Base-by-base conservation (phyloP, 352 stramenopile species). In the Phytophthora meadii region DNA sequence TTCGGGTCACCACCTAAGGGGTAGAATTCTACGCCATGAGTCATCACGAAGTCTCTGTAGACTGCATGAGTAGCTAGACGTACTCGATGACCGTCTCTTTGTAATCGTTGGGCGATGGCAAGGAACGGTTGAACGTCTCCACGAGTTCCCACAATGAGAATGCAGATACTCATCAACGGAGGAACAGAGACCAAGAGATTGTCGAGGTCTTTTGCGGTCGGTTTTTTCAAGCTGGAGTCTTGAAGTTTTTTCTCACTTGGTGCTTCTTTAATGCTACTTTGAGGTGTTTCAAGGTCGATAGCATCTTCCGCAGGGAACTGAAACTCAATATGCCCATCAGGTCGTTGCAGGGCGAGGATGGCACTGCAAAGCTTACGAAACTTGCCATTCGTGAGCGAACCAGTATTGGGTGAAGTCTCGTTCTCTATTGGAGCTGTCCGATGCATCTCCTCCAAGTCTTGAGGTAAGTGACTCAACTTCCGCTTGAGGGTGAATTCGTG, bases 41-140 rank as follows among this genome's bases (percentile, higher is more conserved):
- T 79, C 24, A 78, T 85, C 9, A 98, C 91, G 44, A 91, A 93
- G 10, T 84, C 55, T 14, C 93, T 76, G 72, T 97, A 97, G 3
- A 91, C 77, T 15, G 82, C 81, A 65, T 98, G 94, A 0, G 92
- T 97, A 2, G 93, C 94, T 5, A 98, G 70, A 0, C 95, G 86
- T 11, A 98, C 95, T 6, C 90, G 84, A 60, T 98, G 95, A 0
- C 93, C 93, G 25, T 96, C 69, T 15, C 83, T 72, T 56, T 93
- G 90, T 12, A 68, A 32, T 28, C 51, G 44, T 11, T 91, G 28
- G 22, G 88, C 91, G 37, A 98, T 92, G 24, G 70, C 87, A 11
- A 96, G 57, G 61, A 94, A 97, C 8, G 88, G 89, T 72, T 94
- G 82, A 30, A 96, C 88, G 52, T 97, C 89, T 15, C 89, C 89